Base-by-base conservation (phyloP, 495 filamentous ascomycete species). In the Podospora australis region DNA sequence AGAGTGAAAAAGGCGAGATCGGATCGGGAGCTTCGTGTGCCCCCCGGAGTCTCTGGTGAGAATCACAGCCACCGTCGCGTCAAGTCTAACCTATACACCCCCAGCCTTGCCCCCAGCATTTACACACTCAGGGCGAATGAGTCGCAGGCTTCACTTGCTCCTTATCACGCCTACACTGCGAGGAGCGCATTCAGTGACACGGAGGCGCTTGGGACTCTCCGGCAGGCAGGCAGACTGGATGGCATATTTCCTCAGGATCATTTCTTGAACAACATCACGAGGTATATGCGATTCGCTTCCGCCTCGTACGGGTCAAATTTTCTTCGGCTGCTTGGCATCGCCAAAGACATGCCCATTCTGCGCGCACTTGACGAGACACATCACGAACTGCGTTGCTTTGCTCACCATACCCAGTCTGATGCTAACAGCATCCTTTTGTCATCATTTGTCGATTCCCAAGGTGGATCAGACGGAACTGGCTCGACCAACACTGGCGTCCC, bases 281-380 rank as follows among this genome's bases (percentile, higher is more conserved):
- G 86, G 26, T 90, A 86, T 56, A 83, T 83, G 65, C 82, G 85
- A 0, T 90, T 88, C 60, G 79, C 86, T 1, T 87, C 85, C 10
- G 86, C 86, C 0, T 81, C 83, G 1, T 90, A 90, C 49, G 86
- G 86, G 1, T 74, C 82, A 3, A 79, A 72, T 49, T 87, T 88
- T 21, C 71, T 88, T 21, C 76, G 79, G 30, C 68, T 88, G 13
- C 78, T 88, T 73, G 86, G 86, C 3, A 78, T 87, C 40, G 62
- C 62, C 21, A 73, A 68, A 41, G 62, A 66, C n/a, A 70, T 75
- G 35, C 72, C 73, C 14, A 65, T 60, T 4, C 51, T 71, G 0
- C 71, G 71, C 19, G 67, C 57, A 19, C 55, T 75, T 6, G 73
- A 77, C 9, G 69, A 78, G 26, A 78, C 74, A 16, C 79, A 81